phyloP scores from a whole-genome alignment of 495 filamentous ascomycete genomes.

The Podospora pseudoanserina region DNA sequence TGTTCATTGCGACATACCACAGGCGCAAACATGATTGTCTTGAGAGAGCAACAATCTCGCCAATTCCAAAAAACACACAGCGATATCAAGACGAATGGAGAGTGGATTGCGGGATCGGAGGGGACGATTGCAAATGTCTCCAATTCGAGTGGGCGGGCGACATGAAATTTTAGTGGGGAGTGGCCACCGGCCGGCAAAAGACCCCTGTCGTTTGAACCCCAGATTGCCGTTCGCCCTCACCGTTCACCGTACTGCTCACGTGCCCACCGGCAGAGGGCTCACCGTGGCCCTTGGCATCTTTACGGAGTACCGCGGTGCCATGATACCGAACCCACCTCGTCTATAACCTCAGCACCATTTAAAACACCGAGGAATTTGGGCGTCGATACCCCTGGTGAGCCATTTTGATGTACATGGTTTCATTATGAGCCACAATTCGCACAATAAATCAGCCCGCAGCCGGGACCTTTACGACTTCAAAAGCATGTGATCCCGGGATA shows the following conservation, averaged over 20 bases:
- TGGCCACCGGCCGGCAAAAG: neutral
- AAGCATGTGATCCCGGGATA: neutral
- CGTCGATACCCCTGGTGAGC: neutral
- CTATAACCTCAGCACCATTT: neutral
- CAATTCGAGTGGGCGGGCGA: slow-evolving; percentile 10
- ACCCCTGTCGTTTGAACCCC: neutral
- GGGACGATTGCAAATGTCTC: slow-evolving; percentile 12
- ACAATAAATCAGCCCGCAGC: neutral
- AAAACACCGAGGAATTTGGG: neutral
- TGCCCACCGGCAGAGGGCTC: neutral
- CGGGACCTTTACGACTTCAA: neutral
- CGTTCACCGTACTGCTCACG: neutral
- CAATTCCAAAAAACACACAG: neutral
- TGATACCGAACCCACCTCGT: neutral
- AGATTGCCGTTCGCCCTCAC: neutral
- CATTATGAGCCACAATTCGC: neutral
- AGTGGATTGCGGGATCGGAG: slow-evolving; percentile 13
- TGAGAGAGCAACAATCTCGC: slow-evolving; percentile 1
- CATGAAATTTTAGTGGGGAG: slow-evolving; percentile 15
- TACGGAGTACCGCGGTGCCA: neutral
- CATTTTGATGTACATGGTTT: neutral
- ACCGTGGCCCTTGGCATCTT: neutral
- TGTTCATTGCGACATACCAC: slow-evolving; percentile 19
- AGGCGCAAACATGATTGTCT: slow-evolving; percentile 25
- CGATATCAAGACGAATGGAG: neutral